A percentile compares a stretch with the other conserved stretches of the same genome.
Evolutionary conservation across 225 moss, liverwort and hornwort species (phyloP).

Genomic region (Polytrichum formosum): DNA sequence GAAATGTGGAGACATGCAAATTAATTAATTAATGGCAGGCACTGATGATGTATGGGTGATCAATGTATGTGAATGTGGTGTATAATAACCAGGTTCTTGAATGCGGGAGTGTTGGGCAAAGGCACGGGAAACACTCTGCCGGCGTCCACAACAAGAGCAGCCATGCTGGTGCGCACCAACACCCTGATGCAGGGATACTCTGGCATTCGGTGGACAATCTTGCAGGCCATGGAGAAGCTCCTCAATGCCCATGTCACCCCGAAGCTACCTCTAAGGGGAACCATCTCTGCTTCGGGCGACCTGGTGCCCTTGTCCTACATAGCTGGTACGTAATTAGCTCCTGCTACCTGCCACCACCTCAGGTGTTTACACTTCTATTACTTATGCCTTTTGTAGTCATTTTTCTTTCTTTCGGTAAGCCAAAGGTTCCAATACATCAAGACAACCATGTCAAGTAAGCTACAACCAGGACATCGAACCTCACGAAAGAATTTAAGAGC

Average conservation of each 20-base stretch:
- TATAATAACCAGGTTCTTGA: conserved; percentile 11
- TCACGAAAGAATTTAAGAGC: no score
- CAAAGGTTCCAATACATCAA: no score
- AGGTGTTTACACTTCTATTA: no score
- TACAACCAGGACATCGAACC: no score
- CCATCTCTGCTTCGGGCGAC: conserved; percentile 41
- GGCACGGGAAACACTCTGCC: conserved; percentile 19
- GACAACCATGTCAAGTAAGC: no score
- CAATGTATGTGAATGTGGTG: neutral
- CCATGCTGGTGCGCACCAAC: conserved; percentile 32
- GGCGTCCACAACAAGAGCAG: conserved; percentile 19
- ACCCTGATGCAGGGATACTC: conserved; percentile 31
- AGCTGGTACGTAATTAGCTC: conserved; percentile 7
- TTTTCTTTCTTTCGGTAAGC: no score
- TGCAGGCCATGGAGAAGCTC: conserved; percentile 27
- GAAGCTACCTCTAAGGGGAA: conserved; percentile 34
- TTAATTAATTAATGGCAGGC: no score
- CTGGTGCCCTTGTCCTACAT: conserved; percentile 47
- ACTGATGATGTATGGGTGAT: neutral
- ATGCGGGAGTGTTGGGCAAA: conserved; percentile 12
- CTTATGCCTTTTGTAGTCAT: no score
- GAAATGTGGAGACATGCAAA: no score
- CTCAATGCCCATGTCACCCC: conserved; percentile 47
- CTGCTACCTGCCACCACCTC: no score
- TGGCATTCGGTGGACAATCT: conserved; percentile 23